Conservation (phyloP, 345 rosid genomes). For the Dipteronia dyeriana region DNA sequence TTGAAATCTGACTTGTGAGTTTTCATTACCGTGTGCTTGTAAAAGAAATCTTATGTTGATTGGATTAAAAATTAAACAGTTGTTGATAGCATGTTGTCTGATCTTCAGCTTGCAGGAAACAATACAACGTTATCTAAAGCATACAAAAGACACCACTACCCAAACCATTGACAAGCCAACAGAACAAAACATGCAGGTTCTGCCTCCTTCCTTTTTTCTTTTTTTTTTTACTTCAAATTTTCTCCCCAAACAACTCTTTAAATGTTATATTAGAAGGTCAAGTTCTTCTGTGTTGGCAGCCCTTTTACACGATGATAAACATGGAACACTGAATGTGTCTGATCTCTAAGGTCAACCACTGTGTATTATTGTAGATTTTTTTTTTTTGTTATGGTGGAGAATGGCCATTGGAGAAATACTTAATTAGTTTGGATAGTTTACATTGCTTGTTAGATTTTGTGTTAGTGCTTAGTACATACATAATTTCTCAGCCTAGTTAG, state of each 20-base stretch:
- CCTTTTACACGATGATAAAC: not conserved
- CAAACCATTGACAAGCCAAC: slow-evolving; percentile 35
- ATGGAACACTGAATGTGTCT: not conserved
- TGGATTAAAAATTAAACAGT: too few relatives aligned
- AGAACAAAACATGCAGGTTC: slow-evolving; percentile 52
- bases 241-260: not conserved
- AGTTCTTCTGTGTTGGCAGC: not conserved
- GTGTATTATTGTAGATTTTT: too few relatives aligned
- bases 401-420: too few relatives aligned
- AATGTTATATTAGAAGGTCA: not conserved
- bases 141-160: slow-evolving; percentile 36
- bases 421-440: too few relatives aligned
- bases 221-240: not conserved
- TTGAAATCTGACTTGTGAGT: too few relatives aligned
- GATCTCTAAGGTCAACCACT: not conserved
- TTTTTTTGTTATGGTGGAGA: too few relatives aligned
- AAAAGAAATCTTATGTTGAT: too few relatives aligned
- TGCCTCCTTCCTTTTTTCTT: not conserved
- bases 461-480: too few relatives aligned
- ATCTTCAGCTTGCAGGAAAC: slow-evolving; percentile 51
- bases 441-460: too few relatives aligned
- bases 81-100: not conserved
- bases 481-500: too few relatives aligned
- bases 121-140: slow-evolving; percentile 49
- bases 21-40: not conserved